Base-by-base conservation (phyloP, 345 rosid species). In the Noccaea bulbosa region DNA sequence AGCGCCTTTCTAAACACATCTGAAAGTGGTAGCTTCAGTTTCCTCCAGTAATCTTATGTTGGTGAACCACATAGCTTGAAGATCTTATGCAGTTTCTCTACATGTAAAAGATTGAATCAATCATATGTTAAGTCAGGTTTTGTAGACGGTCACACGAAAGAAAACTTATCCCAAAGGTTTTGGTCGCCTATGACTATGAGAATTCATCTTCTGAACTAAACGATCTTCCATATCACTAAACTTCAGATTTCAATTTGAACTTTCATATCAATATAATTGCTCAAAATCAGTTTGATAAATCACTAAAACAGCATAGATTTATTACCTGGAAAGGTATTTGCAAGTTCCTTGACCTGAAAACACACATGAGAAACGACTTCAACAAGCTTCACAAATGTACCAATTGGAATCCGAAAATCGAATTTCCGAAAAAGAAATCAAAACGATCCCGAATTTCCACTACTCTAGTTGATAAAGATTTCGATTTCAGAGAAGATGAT, bases 41-140 rank as follows among this genome's bases (percentile, higher is more conserved):
- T 87, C 77, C 83, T 91, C 96, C 98, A 93, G 63, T 91, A 93
- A 40, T 86, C 90, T 71, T 93, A 90, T 1, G 87, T 78, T 20
- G 97, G 97, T 16, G 94, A 81, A 43, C 97, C 93, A 54, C 93
- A 91, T 30, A 91, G 83, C 79, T 83, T 88, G 76, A 91, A 91
- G 51, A 87, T 93, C 78, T 80, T 87, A 76, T 91, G 94, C 58
- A 91, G 79, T 77, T 91, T 97, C 76, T 93, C 97, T 60, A 91
- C 92, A 97, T 87, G 71, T 46, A 50, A 38, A 84, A 27, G 1
- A 41, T 16, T 15, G 39, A 15, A 55, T 54, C 8, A 45, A 24
- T 24, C 27, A 24, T 24, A 24, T 2, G 27, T 24, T 33, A 38
- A n/a, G 8, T 20, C 8, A 2, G 2, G 39, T 47, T n/a, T 63